A percentile compares a stretch with the other conserved stretches of the same genome.
phyloP scores from a whole-genome alignment of 2,329 filamentous ascomycete species.

The Penicillium sp. region DNA sequence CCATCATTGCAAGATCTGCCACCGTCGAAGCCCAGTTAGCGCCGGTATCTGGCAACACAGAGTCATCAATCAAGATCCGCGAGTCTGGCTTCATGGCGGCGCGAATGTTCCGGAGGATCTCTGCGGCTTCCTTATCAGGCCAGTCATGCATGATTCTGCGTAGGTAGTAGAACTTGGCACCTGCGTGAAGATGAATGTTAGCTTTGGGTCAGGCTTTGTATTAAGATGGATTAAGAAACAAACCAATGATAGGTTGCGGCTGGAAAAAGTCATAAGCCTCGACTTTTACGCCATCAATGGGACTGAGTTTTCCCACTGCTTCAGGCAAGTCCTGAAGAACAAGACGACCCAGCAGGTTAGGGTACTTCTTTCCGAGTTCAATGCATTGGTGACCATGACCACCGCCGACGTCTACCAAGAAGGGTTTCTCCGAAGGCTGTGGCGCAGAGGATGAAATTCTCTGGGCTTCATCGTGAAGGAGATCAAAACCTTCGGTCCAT shows the following conservation, averaged over 20 bases:
- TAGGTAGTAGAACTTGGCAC: slow-evolving; percentile 31
- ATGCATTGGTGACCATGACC: slow-evolving; percentile 43
- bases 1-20: slow-evolving; percentile 25
- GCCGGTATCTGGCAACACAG: slow-evolving; percentile 39
- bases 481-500: slow-evolving; percentile 22
- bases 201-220: neutral
- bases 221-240: neutral
- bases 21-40: slow-evolving; percentile 19
- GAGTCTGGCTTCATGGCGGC: slow-evolving; percentile 29
- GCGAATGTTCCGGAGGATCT: slow-evolving; percentile 37
- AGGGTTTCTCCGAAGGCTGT: slow-evolving; percentile 16
- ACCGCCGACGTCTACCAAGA: slow-evolving; percentile 47
- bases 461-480: slow-evolving; percentile 18
- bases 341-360: slow-evolving; percentile 35
- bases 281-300: slow-evolving; percentile 30
- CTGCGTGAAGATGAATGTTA: slow-evolving; percentile 9
- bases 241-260: slow-evolving; percentile 27
- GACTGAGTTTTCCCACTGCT: slow-evolving; percentile 28
- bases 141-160: slow-evolving; percentile 33
- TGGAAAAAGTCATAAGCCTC: slow-evolving; percentile 21
- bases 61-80: slow-evolving; percentile 46
- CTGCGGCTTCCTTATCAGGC: slow-evolving; percentile 21
- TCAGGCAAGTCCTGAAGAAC: slow-evolving; percentile 44
- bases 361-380: slow-evolving; percentile 33
- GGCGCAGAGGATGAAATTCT: slow-evolving; percentile 4